These are phyloP conservation scores for Manihot esculenta DNA, from an alignment of 441 rosid species.

Conservation along the genomic window DNA sequence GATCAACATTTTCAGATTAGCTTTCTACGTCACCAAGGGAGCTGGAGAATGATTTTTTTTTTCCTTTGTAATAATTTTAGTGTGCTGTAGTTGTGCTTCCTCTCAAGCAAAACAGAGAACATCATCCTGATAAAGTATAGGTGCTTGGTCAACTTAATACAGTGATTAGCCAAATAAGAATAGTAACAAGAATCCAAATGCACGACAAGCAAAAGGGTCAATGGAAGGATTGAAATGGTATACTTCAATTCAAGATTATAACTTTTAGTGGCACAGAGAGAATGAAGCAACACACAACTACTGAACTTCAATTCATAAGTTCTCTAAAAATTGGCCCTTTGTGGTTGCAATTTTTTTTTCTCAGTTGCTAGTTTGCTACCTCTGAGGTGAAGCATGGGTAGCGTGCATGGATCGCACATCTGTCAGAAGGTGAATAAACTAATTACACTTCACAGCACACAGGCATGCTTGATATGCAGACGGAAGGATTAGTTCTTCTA, in stretches of 20 bases:
- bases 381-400: conserved; percentile 1
- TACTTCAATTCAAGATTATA: neutral
- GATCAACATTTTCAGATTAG: neutral
- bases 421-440: neutral
- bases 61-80: neutral
- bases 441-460: neutral
- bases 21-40: neutral
- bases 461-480: neutral
- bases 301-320: neutral
- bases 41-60: neutral
- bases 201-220: neutral
- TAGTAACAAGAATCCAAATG: neutral
- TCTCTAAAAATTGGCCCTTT: neutral
- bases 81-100: neutral
- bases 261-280: neutral
- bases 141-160: neutral
- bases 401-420: neutral
- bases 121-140: neutral
- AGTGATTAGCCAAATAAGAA: neutral
- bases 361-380: neutral
- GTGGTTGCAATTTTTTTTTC: neutral
- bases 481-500: neutral
- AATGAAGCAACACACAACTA: neutral
- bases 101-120: neutral
- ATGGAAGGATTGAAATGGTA: neutral